phyloP scores from a whole-genome alignment of 345 rosid species.

The Kandelia obovata region DNA sequence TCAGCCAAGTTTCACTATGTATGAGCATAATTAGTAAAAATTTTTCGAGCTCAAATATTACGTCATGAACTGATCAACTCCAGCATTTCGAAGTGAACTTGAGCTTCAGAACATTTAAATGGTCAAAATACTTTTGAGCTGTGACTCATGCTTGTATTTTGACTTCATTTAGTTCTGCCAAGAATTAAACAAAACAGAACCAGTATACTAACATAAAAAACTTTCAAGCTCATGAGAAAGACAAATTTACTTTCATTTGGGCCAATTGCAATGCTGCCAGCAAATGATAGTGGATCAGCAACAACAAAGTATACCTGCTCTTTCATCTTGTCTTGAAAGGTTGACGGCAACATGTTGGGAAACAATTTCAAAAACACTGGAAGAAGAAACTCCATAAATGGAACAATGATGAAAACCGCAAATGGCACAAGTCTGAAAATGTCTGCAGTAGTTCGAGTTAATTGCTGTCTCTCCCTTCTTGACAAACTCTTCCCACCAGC shows the following conservation, averaged over 20 bases:
- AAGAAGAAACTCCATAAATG: conserved; percentile 96
- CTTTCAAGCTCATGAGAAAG: background rate
- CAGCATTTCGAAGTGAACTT: background rate
- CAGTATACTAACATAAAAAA: background rate
- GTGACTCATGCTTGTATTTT: too few species aligned
- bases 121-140: too few species aligned
- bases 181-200: too few species aligned
- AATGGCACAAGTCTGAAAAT: conserved; percentile 82
- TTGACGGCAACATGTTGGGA: conserved; percentile 97
- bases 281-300: background rate
- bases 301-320: conserved; percentile 63
- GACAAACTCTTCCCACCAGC: conserved; percentile 88
- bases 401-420: conserved; percentile 45
- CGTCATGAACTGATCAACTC: background rate
- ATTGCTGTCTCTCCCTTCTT: conserved; percentile 87
- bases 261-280: background rate
- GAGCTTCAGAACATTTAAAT: background rate
- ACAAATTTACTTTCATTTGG: too few species aligned
- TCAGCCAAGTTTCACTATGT: background rate
- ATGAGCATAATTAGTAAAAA: background rate
- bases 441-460: conserved; percentile 90
- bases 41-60: background rate
- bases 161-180: too few species aligned
- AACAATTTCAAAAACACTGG: conserved; percentile 84
- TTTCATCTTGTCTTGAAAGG: conserved; percentile 98